Evolutionary conservation across 2,329 filamentous ascomycete species (phyloP).

Genomic region (Chaetomium globosum): DNA sequence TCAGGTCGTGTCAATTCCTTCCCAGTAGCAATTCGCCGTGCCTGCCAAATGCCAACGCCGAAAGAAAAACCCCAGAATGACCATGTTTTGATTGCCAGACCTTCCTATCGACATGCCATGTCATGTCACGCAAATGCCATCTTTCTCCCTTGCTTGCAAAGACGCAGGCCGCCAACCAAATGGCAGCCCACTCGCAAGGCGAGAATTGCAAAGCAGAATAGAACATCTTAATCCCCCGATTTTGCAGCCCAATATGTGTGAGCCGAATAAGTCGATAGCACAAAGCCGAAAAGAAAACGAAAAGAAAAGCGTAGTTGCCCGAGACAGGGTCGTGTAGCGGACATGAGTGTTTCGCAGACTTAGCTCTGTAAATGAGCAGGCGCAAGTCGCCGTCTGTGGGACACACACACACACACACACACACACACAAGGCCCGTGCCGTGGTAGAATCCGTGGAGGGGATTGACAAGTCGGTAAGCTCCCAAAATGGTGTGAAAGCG

Average conservation of each 20-base stretch:
- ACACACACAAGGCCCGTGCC: not conserved
- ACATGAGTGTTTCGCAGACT: constrained; percentile 9
- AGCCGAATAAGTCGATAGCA: constrained; percentile 9
- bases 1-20: constrained; percentile 13
- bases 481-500: constrained; percentile 13
- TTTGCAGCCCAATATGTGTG: not conserved
- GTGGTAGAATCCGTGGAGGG: not conserved
- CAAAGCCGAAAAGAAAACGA: constrained; percentile 6
- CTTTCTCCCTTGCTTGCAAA: constrained; percentile 9
- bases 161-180: constrained; percentile 15
- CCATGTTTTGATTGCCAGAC: constrained; percentile 19
- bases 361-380: constrained; percentile 4
- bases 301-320: not conserved
- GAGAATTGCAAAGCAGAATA: constrained; percentile 15
- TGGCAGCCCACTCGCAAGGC: constrained; percentile 19
- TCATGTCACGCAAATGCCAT: constrained; percentile 13
- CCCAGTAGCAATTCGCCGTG: constrained; percentile 5
- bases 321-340: not conserved
- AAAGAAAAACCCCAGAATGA: constrained; percentile 18
- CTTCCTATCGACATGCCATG: constrained; percentile 12
- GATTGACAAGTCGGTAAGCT: constrained; percentile 10
- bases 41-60: constrained; percentile 25
- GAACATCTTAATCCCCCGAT: not conserved
- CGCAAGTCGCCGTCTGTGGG: not conserved
- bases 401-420: not conserved